Base-by-base conservation (phyloP, 345 rosid genomes). In the Punica granatum region DNA sequence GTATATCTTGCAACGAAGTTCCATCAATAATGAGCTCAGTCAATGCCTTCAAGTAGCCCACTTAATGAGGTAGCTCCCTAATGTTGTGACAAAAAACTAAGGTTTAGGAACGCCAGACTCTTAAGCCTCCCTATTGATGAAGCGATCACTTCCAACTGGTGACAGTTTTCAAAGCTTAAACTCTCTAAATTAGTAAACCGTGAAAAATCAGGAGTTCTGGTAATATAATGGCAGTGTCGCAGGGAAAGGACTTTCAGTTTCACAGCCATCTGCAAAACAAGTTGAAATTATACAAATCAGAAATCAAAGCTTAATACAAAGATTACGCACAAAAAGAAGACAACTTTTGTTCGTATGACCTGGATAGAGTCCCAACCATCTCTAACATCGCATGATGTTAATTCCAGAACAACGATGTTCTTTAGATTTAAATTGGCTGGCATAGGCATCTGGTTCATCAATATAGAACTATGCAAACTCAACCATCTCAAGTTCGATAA, bases 191-290 rank as follows among this genome's bases (percentile, higher is more conserved):
- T 0, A 12, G 11, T 39, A 21, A 43, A 32, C 5, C 39, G 13
- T 14, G 26, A 28, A 26, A 65, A 65, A 12, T 46, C 41, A 3
- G 68, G 68, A 26, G 59, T 43, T 43, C 18, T 65, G 8, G 14
- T 18, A 32, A 65, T 39, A 0, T 36, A 10, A 7, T 46, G 10
- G 26, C 56, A 65, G 33, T 15, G 2, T 19, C 25, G 15, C 14
- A 65, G 59, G 48, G 28, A n/a, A 28, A 65, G 68, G 44, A 65
- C 59, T 11, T 65, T 65, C 58, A 65, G 59, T 26, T 65, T 44
- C 59, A 28, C 18, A 4, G 65, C 28, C 59, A 26, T 28, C 37
- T 28, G 25, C 13, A 65, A 5, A 65, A n/a, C 18, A 44, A 28
- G 30, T 2, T 3, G 23, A 54, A 42, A 13, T 19, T n/a, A 2